These are phyloP conservation scores for Cutaneotrichosporon daszewskae DNA, from an alignment of 1,284 basidiomycete genomes.

Conservation along the genomic window DNA sequence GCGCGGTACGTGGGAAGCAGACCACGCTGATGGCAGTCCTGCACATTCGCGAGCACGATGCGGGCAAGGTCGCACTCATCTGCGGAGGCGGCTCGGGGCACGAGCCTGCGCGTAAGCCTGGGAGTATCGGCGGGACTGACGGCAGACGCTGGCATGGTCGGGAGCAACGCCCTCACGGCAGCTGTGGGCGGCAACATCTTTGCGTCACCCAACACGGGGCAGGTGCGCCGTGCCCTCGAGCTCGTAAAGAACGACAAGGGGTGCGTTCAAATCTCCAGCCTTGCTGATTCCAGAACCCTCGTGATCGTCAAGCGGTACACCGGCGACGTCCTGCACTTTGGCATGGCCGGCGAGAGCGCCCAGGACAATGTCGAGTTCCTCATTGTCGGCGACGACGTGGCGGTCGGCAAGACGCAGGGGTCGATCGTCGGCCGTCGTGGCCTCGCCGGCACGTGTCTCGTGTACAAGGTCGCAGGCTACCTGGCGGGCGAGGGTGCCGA, in stretches of 20 bases:
- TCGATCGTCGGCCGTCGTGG: slow-evolving; percentile 53
- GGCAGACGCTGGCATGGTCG: slow-evolving; percentile 67
- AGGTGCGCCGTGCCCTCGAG: slow-evolving; percentile 73
- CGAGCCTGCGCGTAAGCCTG: slow-evolving; percentile 60
- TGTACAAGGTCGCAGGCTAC: slow-evolving; percentile 87
- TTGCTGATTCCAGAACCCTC: slow-evolving; percentile 54
- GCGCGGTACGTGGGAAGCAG: slow-evolving; percentile 10
- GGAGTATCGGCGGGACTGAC: neutral
- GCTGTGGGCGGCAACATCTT: slow-evolving; percentile 84
- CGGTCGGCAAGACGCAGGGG: slow-evolving; percentile 60
- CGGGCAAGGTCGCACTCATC: slow-evolving; percentile 68
- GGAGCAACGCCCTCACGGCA: slow-evolving; percentile 71
- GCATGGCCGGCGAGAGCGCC: slow-evolving; percentile 76
- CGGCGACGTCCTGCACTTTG: slow-evolving; percentile 87
- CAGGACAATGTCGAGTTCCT: slow-evolving; percentile 72
- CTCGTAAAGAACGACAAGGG: slow-evolving; percentile 71
- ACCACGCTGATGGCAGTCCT: slow-evolving; percentile 40
- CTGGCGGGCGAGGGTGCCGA: slow-evolving; percentile 64
- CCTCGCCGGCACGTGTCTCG: slow-evolving; percentile 79
- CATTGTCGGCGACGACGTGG: slow-evolving; percentile 85
- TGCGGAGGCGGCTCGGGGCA: slow-evolving; percentile 89
- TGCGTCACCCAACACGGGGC: slow-evolving; percentile 77
- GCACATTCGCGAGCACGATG: slow-evolving; percentile 56
- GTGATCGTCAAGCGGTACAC: slow-evolving; percentile 81
- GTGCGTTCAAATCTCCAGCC: slow-evolving; percentile 44